Evolutionary conservation across 108 stramenopile genomes (phyloP).

Genomic region (Nannochloropsis gaditana): DNA sequence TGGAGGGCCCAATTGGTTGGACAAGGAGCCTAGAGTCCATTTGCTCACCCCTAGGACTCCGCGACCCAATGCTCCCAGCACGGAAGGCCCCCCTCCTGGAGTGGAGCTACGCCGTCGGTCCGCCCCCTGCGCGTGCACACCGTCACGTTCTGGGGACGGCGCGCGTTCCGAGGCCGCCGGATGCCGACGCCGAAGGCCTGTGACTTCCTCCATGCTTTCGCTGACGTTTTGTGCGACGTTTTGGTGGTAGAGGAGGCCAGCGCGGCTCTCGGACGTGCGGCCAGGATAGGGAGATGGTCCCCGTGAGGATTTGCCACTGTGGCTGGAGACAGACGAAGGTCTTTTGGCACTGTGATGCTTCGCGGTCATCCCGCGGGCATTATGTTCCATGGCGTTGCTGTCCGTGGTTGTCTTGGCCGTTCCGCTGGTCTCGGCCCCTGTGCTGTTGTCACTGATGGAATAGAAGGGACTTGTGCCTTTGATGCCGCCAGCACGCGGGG

Average conservation of each 20-base stretch:
- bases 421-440: not conserved
- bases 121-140: not conserved
- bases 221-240: not conserved
- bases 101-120: not conserved
- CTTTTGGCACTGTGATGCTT: not conserved
- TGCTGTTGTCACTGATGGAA: not conserved
- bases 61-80: not conserved
- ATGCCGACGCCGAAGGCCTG: not conserved
- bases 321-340: not conserved
- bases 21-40: not conserved
- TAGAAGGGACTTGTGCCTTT: constrained; percentile 17
- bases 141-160: not conserved
- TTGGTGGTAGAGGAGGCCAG: not conserved
- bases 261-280: not conserved
- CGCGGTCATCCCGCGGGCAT: no score
- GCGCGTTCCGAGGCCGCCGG: not conserved
- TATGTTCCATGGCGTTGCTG: no score
- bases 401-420: not conserved
- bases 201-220: constrained; percentile 6
- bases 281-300: not conserved
- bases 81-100: not conserved
- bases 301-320: not conserved
- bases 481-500: not conserved
- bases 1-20: not conserved
- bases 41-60: not conserved